Evolutionary conservation across 768 basidiomycete species (phyloP).

Genomic region (Suillus plorans): DNA sequence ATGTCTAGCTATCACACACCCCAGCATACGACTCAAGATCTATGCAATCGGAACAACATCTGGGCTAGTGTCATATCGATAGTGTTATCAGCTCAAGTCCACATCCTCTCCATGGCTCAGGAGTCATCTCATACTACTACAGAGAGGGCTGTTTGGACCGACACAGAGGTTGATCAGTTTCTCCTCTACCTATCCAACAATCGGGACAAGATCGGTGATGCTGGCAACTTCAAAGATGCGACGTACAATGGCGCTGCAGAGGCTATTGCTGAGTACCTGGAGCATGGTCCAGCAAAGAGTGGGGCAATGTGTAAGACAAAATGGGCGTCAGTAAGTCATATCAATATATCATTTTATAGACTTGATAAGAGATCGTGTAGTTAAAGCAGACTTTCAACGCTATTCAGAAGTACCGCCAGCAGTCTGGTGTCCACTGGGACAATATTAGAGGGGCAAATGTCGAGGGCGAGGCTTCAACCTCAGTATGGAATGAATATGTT

Average conservation of each 20-base stretch:
- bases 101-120: background rate
- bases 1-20: too few species aligned
- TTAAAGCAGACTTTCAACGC: background rate
- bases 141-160: too few species aligned
- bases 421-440: too few species aligned
- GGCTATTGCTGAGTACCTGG: background rate
- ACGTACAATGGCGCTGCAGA: too few species aligned
- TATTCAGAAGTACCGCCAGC: too few species aligned
- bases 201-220: too few species aligned
- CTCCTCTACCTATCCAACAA: too few species aligned
- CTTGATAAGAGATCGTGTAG: background rate
- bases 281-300: background rate
- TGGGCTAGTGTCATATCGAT: background rate
- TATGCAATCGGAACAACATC: background rate
- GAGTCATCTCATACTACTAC: background rate
- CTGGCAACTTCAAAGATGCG: too few species aligned
- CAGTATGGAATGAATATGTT: too few species aligned
- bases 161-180: too few species aligned
- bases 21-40: background rate
- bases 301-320: background rate
- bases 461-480: too few species aligned
- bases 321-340: background rate
- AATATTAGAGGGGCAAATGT: too few species aligned
- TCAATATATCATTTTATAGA: background rate
- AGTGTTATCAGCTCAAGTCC: background rate